Evolutionary conservation across 2,329 filamentous ascomycete genomes (phyloP).

Genomic region (Pseudogymnoascus sp.): DNA sequence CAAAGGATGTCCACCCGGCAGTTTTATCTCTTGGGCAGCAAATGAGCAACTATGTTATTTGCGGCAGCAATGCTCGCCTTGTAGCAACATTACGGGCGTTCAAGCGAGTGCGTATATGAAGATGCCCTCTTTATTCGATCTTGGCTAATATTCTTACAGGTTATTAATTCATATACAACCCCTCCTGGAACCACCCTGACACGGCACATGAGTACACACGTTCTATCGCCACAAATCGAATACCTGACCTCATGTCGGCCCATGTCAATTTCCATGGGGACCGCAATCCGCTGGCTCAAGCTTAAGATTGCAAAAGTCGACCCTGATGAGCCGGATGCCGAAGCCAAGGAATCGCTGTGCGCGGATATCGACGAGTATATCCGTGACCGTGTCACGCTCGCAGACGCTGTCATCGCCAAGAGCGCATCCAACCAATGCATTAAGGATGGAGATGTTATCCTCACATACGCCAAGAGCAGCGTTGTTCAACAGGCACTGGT

Average conservation of each 20-base stretch:
- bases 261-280: conserved; percentile 93
- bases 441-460: conserved; percentile 66
- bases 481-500: conserved; percentile 79
- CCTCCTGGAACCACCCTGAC: conserved; percentile 77
- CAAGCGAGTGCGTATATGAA: conserved; percentile 55
- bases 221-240: conserved; percentile 89
- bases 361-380: conserved; percentile 84
- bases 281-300: conserved; percentile 91
- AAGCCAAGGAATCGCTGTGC: conserved; percentile 71
- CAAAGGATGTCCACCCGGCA: conserved; percentile 73
- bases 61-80: conserved; percentile 80
- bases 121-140: not conserved
- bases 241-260: conserved; percentile 91
- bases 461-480: conserved; percentile 80
- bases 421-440: conserved; percentile 65
- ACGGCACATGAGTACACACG: conserved; percentile 83
- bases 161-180: conserved; percentile 88
- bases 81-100: conserved; percentile 84
- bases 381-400: conserved; percentile 78
- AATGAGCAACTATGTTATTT: conserved; percentile 72
- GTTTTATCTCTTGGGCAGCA: conserved; percentile 81
- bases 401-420: conserved; percentile 75
- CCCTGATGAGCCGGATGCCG: conserved; percentile 70
- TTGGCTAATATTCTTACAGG: conserved; percentile 38
- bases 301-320: conserved; percentile 85